Percentiles rank a stretch among this genome's conserved stretches.
Conservation (phyloP, 495 filamentous ascomycete species). For the Trichoderma erinaceum region DNA sequence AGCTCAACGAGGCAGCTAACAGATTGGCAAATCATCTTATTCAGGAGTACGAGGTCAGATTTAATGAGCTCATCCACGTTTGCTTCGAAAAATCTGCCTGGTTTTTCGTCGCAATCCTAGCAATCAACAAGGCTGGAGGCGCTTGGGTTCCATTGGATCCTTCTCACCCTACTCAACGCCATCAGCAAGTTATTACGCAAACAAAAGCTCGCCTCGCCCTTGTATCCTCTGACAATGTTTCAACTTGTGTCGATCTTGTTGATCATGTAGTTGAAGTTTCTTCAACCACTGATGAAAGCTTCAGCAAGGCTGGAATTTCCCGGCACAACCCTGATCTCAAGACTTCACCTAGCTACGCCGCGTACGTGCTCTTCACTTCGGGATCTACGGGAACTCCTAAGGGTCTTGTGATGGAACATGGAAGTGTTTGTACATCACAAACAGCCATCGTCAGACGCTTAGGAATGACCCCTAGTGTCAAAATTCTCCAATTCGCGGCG, state of each 20-base stretch:
- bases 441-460: conserved; percentile 28
- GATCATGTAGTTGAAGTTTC: not conserved
- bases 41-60: conserved; percentile 38
- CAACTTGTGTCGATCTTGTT: not conserved
- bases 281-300: not conserved
- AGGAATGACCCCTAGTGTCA: conserved; percentile 36
- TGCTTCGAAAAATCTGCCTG: conserved; percentile 50
- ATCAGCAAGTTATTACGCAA: conserved; percentile 22
- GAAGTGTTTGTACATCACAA: conserved; percentile 26
- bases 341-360: conserved; percentile 39
- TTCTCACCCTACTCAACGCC: conserved; percentile 43
- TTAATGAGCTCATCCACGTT: conserved; percentile 48
- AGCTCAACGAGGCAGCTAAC: conserved; percentile 41
- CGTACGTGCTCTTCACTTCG: conserved; percentile 49
- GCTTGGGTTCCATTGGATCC: conserved; percentile 54
- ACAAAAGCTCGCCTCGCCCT: conserved; percentile 8
- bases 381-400: conserved; percentile 49
- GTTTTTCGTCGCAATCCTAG: conserved; percentile 48
- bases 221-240: not conserved
- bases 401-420: conserved; percentile 38
- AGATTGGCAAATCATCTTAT: conserved; percentile 40
- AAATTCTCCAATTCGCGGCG: conserved; percentile 59
- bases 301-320: not conserved
- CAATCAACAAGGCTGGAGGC: conserved; percentile 53
- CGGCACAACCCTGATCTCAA: conserved; percentile 25